Base-by-base conservation (phyloP, 192 early-diverging fungal genomes). In the Podila clonocystis region DNA sequence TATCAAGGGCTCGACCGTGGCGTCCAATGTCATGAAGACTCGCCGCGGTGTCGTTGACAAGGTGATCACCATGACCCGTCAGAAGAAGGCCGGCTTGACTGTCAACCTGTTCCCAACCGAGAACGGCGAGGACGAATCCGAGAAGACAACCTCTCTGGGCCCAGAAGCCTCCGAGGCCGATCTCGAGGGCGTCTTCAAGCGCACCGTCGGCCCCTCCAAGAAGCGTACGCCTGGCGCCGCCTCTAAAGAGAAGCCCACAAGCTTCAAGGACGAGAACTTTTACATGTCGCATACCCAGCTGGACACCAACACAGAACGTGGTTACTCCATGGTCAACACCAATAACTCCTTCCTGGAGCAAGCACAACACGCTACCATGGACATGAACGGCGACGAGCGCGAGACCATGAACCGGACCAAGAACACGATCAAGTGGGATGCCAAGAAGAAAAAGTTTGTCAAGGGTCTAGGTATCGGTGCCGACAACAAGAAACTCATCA, bases 401-500 rank as follows among this genome's bases (percentile, higher is more conserved):
- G 84, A 87, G 36, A 88, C 86, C 31, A 88, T 87, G 74, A 82
- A 75, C 31, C 84, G 87, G 36, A 87, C 84, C 19, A 78, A 87
- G 64, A 96, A 93, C 70, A 84, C 82, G 8, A 67, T 97, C 48
- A 87, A 92, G 38, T 99, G 98, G 98, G 97, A 99, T 82, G 87
- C 90, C 62, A 95, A 91, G 74, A 98, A 98, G 87, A 96, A 95
- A 83, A 92, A 91, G 68, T 99, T 98, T 89, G 90, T 96, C 41
- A 82, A 85, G 34, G 91, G 96, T 26, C 70, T 80, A 5, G 95
- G 95, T 26, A 89, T 97, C 68, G 98, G 98, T 19, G 74, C 93
- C 1, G 97, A 99, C 73, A 99, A 99, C 85, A 96, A 96, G 77
- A 99, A 98, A 87, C 70, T 95, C 65, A 97, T 99, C 63, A 89